Base-by-base conservation (phyloP, 495 filamentous ascomycete species). In the Neurospora intermedia region DNA sequence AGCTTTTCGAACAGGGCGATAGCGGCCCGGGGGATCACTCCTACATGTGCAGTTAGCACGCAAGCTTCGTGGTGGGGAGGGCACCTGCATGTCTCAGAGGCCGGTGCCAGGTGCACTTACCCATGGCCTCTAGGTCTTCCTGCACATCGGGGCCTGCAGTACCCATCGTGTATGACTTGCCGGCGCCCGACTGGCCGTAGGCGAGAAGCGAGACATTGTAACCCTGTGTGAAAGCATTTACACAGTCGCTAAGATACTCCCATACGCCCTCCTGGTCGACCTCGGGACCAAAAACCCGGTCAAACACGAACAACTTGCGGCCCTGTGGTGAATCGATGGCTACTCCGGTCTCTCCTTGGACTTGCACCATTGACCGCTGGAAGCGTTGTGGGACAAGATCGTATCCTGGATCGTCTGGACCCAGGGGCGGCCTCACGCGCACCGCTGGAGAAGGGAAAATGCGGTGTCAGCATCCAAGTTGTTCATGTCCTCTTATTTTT, bases 91-190 rank as follows among this genome's bases (percentile, higher is more conserved):
- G 73, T 38, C 35, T 23, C 43, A 66, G n/a, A 35, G 48, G 48
- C 48, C 48, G 23, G 43, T 66, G 71, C 74, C 59, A 77, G 71
- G 70, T 69, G 39, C n/a, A 82, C 88, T 81, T 85, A 97, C 94
- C 95, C 93, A 94, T 97, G 1, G 89, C 82, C 15, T 91, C 87
- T 66, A 86, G 71, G 77, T 94, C 85, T n/a, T 84, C 86, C 78
- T 97, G 93, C 78, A 97, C 95, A 23, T 79, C 83, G 9, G 96
- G 94, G 4, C 94, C 93, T 4, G 96, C 92, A 2, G 96, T 99
- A 48, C 96, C 96, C 96, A 99, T 99, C 0, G 96, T 99, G 80
- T 98, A 98, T 2, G 96, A 99, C 83, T 99, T 99, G 77, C 96
- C 96, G n/a, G 96, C 94, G 45, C 96, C 96, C n/a, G 96, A 99